These are phyloP conservation scores for Claviceps capensis DNA, from an alignment of 2,329 filamentous ascomycete genomes.

Conservation along the genomic window DNA sequence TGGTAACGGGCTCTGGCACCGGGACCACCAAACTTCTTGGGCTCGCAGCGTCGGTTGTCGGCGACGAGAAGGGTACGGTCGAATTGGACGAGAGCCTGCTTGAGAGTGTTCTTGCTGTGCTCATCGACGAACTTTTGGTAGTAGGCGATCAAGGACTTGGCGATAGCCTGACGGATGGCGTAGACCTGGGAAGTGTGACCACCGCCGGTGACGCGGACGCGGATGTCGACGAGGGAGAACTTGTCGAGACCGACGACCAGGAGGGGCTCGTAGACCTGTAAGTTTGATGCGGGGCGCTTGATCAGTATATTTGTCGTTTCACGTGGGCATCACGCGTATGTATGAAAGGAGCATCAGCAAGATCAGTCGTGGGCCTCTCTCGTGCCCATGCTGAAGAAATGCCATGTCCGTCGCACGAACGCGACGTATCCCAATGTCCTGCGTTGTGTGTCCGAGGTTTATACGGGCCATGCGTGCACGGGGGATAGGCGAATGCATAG, in stretches of 20 bases:
- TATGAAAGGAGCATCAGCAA: not conserved
- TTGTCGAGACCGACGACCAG: slow-evolving; percentile 96
- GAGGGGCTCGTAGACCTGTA: slow-evolving; percentile 91
- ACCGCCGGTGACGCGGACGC: slow-evolving; percentile 90
- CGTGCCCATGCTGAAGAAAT: not conserved
- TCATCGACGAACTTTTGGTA: slow-evolving; percentile 99
- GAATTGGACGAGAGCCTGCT: slow-evolving; percentile 91
- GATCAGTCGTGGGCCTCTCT: not conserved
- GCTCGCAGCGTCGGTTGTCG: slow-evolving; percentile 97
- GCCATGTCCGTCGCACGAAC: not conserved
- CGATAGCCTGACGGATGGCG: slow-evolving; percentile 96
- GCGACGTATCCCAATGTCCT: not conserved
- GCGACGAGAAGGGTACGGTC: slow-evolving; percentile 95
- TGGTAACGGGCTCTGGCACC: slow-evolving; percentile 95
- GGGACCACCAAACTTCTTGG: slow-evolving; percentile 93
- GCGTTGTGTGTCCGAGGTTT: not conserved
- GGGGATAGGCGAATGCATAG: no score
- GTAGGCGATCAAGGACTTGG: slow-evolving; percentile 68
- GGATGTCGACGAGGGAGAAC: slow-evolving; percentile 93
- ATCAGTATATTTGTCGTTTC: not conserved
- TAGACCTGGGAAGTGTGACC: slow-evolving; percentile 97
- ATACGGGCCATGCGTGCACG: not conserved
- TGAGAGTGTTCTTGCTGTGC: slow-evolving; percentile 99
- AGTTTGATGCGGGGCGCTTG: not conserved
- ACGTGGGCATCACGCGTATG: not conserved